These are phyloP conservation scores for Schizophyllum commune DNA, from an alignment of 1,284 basidiomycete genomes.

Conservation along the genomic window DNA sequence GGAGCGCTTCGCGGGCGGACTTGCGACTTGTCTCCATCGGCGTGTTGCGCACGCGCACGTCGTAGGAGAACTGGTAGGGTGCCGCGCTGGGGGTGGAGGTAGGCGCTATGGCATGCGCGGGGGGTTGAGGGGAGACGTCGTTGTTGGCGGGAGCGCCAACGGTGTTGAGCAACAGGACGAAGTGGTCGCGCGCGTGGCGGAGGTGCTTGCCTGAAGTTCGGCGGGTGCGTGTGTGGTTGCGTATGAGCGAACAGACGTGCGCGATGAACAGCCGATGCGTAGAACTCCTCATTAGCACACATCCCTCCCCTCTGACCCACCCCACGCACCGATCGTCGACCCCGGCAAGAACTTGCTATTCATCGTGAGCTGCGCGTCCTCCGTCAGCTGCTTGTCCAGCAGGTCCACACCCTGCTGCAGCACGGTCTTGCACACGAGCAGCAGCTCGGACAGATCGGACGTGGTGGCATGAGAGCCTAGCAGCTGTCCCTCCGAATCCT, in stretches of 20 bases:
- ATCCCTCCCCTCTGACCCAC: no score
- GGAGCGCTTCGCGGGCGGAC: conserved; percentile 50
- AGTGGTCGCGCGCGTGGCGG: conserved; percentile 77
- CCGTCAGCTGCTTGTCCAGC: conserved; percentile 51
- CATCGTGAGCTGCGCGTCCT: conserved; percentile 60
- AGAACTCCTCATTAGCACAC: no score
- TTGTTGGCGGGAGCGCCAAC: conserved; percentile 42
- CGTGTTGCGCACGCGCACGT: conserved; percentile 64
- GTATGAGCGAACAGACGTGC: no score
- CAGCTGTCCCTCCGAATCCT: neutral
- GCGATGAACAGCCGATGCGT: no score
- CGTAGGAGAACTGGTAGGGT: conserved; percentile 47
- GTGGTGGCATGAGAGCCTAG: neutral
- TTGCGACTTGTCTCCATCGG: conserved; percentile 68
- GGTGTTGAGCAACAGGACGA: conserved; percentile 54
- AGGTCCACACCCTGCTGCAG: conserved; percentile 66
- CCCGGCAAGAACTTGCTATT: conserved; percentile 67
- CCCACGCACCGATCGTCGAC: conserved; percentile 65
- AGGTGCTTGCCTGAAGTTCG: conserved; percentile 62
- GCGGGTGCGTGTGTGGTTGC: neutral
- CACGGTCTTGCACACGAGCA: conserved; percentile 57
- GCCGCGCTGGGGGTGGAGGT: neutral
- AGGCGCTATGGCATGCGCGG: no score
- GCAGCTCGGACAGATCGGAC: conserved; percentile 35
- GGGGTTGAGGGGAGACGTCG: conserved; percentile 26